Evolutionary conservation across 2,329 filamentous ascomycete genomes (phyloP).

Genomic region (Fusarium tupiense): DNA sequence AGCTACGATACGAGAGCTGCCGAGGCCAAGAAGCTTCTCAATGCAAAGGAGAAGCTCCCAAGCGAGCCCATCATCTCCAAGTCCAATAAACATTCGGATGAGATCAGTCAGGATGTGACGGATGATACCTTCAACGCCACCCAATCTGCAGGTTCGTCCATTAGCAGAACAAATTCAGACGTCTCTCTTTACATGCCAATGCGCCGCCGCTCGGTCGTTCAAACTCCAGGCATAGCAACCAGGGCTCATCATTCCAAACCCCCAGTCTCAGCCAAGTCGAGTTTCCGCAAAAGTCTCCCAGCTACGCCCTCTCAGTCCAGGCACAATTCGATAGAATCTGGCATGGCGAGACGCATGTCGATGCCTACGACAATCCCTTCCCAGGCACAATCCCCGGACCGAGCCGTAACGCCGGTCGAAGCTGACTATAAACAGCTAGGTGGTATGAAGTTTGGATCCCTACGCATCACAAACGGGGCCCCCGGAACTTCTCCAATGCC

Average conservation of each 20-base stretch:
- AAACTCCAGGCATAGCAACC: conserved; percentile 62
- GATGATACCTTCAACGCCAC: conserved; percentile 36
- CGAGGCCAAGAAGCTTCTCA: conserved; percentile 28
- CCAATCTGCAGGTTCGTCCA: conserved; percentile 28
- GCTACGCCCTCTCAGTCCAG: conserved; percentile 51
- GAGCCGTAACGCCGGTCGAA: conserved; percentile 57
- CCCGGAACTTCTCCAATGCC: conserved; percentile 57
- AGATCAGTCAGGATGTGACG: conserved; percentile 32
- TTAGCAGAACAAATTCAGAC: conserved; percentile 55
- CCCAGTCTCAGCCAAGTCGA: conserved; percentile 44
- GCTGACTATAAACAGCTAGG: conserved; percentile 69
- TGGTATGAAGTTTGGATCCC: conserved; percentile 69
- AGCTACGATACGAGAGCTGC: conserved; percentile 31
- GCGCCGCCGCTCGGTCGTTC: conserved; percentile 59
- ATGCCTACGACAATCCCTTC: conserved; percentile 43
- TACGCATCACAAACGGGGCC: conserved; percentile 70
- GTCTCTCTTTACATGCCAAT: conserved; percentile 58
- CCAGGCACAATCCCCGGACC: conserved; percentile 31
- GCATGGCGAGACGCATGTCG: conserved; percentile 46
- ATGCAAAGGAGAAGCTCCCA: conserved; percentile 21
- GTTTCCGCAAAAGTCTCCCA: conserved; percentile 52
- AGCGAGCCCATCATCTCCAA: conserved; percentile 25
- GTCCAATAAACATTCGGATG: conserved; percentile 21
- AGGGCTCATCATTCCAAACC: conserved; percentile 44
- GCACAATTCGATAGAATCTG: conserved; percentile 53